Evolutionary conservation across 345 rosid species (phyloP).

Genomic region (Triadica sebifera): DNA sequence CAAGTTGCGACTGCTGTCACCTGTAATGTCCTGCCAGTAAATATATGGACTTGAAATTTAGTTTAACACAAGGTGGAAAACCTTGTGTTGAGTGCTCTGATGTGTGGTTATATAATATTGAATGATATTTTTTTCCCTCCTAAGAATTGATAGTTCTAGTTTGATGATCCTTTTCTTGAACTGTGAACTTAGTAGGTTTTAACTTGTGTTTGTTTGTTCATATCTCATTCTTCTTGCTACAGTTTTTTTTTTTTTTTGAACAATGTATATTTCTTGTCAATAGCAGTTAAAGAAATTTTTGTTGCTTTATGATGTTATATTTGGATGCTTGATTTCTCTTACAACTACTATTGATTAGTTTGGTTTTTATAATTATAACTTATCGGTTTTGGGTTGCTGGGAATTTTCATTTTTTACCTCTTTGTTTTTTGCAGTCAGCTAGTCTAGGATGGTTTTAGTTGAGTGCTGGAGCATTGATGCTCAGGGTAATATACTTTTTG

Average conservation of each 20-base stretch:
- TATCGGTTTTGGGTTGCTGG: not conserved
- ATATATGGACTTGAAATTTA: not conserved
- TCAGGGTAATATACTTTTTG: not conserved
- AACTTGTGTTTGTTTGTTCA: not conserved
- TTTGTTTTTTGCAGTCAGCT: not conserved
- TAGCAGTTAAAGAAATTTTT: not conserved
- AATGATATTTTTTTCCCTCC: not conserved
- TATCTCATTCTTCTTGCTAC: not conserved
- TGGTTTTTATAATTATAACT: not conserved
- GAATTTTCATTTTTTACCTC: not conserved
- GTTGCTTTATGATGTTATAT: not conserved
- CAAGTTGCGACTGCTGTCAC: not conserved
- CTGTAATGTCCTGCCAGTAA: not conserved
- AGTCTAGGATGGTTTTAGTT: not conserved
- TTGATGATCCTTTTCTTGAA: not conserved
- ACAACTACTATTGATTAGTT: not conserved
- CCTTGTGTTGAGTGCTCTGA: not conserved
- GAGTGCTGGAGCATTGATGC: not conserved
- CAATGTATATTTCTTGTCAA: not conserved
- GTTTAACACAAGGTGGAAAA: not conserved
- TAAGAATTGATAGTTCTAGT: not conserved
- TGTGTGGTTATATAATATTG: not conserved
- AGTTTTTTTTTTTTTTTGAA: not conserved
- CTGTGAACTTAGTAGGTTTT: not conserved
- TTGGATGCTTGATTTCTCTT: not conserved